Conservation (phyloP, 2,329 filamentous ascomycete genomes). For the Penicillium hordei region DNA sequence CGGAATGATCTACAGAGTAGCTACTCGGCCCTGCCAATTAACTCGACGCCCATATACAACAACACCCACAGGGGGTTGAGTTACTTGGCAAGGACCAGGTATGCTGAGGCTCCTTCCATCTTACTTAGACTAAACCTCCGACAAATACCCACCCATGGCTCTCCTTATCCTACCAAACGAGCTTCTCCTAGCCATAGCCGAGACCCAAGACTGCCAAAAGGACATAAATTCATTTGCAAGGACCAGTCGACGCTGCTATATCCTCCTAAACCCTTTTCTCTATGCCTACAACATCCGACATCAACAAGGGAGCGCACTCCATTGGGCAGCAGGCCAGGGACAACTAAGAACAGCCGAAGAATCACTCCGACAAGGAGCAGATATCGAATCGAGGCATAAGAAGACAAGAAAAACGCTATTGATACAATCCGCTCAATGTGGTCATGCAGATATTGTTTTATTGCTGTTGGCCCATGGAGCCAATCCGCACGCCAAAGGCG, state of each 20-base stretch:
- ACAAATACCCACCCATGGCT: neutral
- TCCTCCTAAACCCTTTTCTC: neutral
- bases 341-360: neutral
- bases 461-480: slow-evolving; percentile 3
- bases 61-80: too few species aligned
- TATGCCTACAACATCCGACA: slow-evolving; percentile 3
- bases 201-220: neutral
- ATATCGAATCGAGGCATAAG: neutral
- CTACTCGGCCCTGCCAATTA: too few species aligned
- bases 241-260: neutral
- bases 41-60: too few species aligned
- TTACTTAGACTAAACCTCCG: neutral
- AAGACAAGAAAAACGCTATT: neutral
- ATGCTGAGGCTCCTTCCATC: neutral
- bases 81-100: neutral
- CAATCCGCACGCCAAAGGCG: neutral
- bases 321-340: slow-evolving; percentile 4
- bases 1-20: neutral
- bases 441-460: neutral
- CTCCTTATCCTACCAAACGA: slow-evolving; percentile 8
- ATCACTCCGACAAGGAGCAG: slow-evolving; percentile 4
- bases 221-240: slow-evolving; percentile 4
- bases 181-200: slow-evolving; percentile 3
- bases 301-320: slow-evolving; percentile 3
- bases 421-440: neutral